Evolutionary conservation across 768 basidiomycete species (phyloP), one percentile per base, ranked within the genome.

Genomic region (Mycena belliarum): DNA sequence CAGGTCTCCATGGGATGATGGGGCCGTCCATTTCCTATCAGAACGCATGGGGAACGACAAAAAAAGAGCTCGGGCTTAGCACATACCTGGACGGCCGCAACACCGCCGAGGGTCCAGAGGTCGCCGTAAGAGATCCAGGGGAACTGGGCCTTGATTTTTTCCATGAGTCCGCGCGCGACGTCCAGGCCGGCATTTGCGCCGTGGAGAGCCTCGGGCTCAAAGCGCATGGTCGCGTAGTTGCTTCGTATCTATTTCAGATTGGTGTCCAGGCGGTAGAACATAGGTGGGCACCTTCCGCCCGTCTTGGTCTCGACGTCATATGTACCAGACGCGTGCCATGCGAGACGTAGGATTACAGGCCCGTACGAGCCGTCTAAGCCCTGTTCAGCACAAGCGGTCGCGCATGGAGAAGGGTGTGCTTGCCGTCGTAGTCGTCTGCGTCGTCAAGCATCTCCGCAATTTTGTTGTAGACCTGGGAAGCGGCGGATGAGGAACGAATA

Each of bases 141-240:
- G 78, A 89, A 93, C 66, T 96, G 84, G 51, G 85, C 68, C 78
- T 98, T 95, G 69, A 98, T 72, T 55, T 89, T 82, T 69, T 97
- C 91, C 84, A 98, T 87, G 57, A 91, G 72, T 6, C 72, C 79
- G 55, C 96, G 91, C 38, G 93, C 95, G 52, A 93, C 69, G 59
- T 88, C 73, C 52, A 96, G 79, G 25, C 94, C 94, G 25, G 84
- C 84, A 73, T 96, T 96, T 48, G 93, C 94, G 33, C 78, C 84
- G 69, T 98, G 94, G 26, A 80, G 69, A 12, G 94, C 69, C 71
- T 98, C 96, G 38, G 96, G 91, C 52, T 86, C 83, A 74, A 98
- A 99, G 54, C 96, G 90, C 96, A 99, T 99, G 23, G 96, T 98
- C 3, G 97, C 96, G 64, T 93, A 95, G 82, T 99, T 98, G 80